A percentile compares a stretch with the other conserved stretches of the same genome.
phyloP scores from a whole-genome alignment of 139 green algal genomes.

The Desmodesmus armatus region DNA sequence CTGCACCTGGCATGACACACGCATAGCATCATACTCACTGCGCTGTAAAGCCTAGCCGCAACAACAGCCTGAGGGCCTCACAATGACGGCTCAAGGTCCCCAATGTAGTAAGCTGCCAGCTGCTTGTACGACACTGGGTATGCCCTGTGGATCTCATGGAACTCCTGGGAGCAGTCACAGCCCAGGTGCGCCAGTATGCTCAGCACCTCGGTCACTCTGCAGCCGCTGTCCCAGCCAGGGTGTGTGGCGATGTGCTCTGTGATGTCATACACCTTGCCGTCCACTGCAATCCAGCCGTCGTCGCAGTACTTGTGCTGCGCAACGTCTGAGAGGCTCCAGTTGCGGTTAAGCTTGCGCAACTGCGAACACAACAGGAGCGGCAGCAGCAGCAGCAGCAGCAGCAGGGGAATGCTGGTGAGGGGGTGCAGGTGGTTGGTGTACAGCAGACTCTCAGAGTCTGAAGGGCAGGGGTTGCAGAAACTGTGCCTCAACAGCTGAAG shows the following conservation, averaged over 20 bases:
- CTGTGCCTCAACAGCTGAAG: too few species aligned
- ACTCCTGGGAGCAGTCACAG: constrained; percentile 37
- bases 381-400: background rate
- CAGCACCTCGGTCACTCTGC: constrained; percentile 40
- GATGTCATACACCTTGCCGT: constrained; percentile 47
- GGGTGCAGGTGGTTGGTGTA: too few species aligned
- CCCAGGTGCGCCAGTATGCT: constrained; percentile 45
- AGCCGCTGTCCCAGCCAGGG: constrained; percentile 42
- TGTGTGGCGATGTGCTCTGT: constrained; percentile 42
- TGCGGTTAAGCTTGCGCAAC: constrained; percentile 14
- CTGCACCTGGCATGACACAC: too few species aligned
- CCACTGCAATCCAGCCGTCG: constrained; percentile 48
- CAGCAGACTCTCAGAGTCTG: too few species aligned
- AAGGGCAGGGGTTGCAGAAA: too few species aligned
- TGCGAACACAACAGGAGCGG: too few species aligned
- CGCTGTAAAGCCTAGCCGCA: too few species aligned
- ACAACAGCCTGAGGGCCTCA: too few species aligned
- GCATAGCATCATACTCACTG: too few species aligned
- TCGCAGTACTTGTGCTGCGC: constrained; percentile 17
- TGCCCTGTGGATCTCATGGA: constrained; percentile 32
- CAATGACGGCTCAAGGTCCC: constrained; percentile 12
- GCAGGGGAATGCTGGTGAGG: background rate
- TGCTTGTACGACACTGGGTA: constrained; percentile 40
- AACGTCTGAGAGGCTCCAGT: constrained; percentile 38
- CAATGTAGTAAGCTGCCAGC: constrained; percentile 43